Evolutionary conservation across 1,284 basidiomycete genomes (phyloP), one percentile per base, ranked within the genome.

Genomic region (Cutaneotrichosporon dermatis): DNA sequence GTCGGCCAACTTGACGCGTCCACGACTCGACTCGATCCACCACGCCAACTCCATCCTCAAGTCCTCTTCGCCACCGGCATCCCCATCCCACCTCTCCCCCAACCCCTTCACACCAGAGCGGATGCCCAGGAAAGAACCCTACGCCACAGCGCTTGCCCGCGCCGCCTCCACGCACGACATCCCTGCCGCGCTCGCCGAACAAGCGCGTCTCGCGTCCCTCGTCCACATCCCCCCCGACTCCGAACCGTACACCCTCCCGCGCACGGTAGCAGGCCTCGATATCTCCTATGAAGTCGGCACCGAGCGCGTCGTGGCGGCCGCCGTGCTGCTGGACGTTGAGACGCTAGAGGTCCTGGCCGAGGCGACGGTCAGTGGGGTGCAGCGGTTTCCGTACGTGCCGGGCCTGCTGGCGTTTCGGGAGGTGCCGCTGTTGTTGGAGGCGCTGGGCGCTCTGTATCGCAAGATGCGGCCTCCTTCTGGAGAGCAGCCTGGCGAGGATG

Each of bases 351-450:
- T 49, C 1, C 9, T 55, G 4, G 54, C 37, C 8, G 9, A 48
- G 13, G 25, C 36, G 2, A 55, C 54, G 8, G 35, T 55, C 7
- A 35, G 35, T 33, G 54, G 54, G 25, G 42, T 16, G 8, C 36
- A 37, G 15, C 4, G 39, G 4, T 55, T 55, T 13, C 54, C 54
- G 1, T 55, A 55, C 39, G 39, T 55, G 36, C 54, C 54, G 4
- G 54, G 54, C 7, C 45, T 55, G 37, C 54, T 55, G 11, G 54
- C 54, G 7, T 49, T 55, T 12, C 54, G 54, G 8, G 54, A 55
- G 13, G 54, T 41, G 6, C 54, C 54, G 6, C 46, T 55, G 12
- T 46, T 55, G 4, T 15, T 55, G 5, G 13, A 13, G 9, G 45
- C 33, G 11, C 39, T 55, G 4, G 37, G 11, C 3, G 7, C 12